Base-by-base conservation (phyloP, 345 rosid species). In the Aethionema arabicum region DNA sequence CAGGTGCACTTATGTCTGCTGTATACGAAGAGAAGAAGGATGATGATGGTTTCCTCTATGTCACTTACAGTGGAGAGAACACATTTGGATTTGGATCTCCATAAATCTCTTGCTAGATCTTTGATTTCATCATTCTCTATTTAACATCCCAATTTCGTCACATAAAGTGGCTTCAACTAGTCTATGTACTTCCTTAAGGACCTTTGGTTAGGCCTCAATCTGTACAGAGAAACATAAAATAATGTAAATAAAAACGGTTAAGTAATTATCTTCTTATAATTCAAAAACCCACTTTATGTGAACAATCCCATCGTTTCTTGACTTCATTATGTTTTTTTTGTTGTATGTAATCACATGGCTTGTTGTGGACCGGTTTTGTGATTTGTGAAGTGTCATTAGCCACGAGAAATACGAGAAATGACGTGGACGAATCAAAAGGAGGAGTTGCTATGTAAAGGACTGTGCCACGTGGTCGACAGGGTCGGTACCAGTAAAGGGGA, bases 41-140 rank as follows among this genome's bases (percentile, higher is more conserved):
- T 51, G 92, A 77, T 47, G 97, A 90, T 53, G 97, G 95, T 32
- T 90, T 90, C 76, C 84, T 90, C 65, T 87, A 90, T 21, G 90
- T 87, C 29, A 79, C 92, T 13, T 90, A 90, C 82, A 87, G 95
- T 15, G 95, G 97, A 7, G 95, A 87, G 74, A 85, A 90, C 77
- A 83, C 92, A 41, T 90, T 90, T 61, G 97, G 97, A 49, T 56
- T 38, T 65, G 53, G 41, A 48, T 70, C 69, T 50, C 29, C 65
- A 43, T 71, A 71, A 43, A 42, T 7, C 56, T 70, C 54, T 56
- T 35, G 33, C 65, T 57, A 31, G 31, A 41, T 42, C 47, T 62
- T 27, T 43, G 6, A 13, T 11, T 11, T 12, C 7, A 3, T 7
- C 47, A 6, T n/a, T 8, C 45, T 46, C n/a, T 48, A 9, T 16